Conservation (phyloP, 2,329 filamentous ascomycete species). For the Aspergillus sp. region DNA sequence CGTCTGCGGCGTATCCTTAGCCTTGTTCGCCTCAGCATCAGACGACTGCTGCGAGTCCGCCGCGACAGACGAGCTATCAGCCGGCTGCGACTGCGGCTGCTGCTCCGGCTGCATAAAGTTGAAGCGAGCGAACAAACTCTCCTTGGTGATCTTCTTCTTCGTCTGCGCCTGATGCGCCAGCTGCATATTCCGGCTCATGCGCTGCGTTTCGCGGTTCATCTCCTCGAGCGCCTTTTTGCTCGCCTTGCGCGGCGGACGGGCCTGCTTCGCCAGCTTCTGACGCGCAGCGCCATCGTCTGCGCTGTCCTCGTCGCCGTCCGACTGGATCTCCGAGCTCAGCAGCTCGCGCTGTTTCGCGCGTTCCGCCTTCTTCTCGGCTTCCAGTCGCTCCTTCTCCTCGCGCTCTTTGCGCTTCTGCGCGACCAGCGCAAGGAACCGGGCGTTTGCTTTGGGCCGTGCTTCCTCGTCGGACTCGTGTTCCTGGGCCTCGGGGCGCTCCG, state of each 20-base stretch:
- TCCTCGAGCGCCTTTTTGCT: conserved; percentile 94
- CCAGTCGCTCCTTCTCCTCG: conserved; percentile 62
- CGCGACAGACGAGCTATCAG: conserved; percentile 36
- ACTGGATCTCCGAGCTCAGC: conserved; percentile 41
- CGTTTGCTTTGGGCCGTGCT: conserved; percentile 43
- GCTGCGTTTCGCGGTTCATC: conserved; percentile 92
- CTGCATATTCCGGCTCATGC: conserved; percentile 85
- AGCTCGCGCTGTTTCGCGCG: conserved; percentile 31
- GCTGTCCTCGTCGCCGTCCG: conserved; percentile 52
- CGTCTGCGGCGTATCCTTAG: conserved; percentile 68
- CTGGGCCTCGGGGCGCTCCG: conserved; percentile 10
- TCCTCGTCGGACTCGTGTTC: conserved; percentile 21
- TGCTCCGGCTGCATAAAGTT: conserved; percentile 61
- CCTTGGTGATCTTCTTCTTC: conserved; percentile 85
- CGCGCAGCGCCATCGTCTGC: conserved; percentile 65
- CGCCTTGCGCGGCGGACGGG: conserved; percentile 72
- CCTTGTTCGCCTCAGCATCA: conserved; percentile 41
- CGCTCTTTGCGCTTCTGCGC: conserved; percentile 72
- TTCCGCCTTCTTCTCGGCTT: conserved; percentile 41
- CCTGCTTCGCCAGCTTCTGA: conserved; percentile 66
- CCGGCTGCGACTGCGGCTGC: conserved; percentile 16
- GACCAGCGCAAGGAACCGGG: conserved; percentile 70
- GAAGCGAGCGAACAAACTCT: conserved; percentile 79
- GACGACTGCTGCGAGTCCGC: conserved; percentile 53
- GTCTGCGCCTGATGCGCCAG: conserved; percentile 85